phyloP scores from a whole-genome alignment of 164 flowering plant species.

The Litsea cubeba region DNA sequence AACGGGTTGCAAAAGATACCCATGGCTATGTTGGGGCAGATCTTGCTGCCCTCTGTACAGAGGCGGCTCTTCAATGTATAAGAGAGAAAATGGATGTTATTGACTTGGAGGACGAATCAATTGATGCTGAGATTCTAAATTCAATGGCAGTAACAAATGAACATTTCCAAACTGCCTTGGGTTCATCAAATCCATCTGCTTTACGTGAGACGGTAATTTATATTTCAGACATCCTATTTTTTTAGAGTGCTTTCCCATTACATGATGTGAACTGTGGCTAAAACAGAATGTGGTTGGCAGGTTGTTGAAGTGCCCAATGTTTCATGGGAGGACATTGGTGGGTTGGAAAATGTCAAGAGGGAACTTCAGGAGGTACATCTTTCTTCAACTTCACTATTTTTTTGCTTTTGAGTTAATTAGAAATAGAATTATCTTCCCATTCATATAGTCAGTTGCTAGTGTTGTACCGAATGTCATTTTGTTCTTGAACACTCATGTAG shows the following conservation, averaged over 20 bases:
- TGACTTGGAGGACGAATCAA: conserved; percentile 57
- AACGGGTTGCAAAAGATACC: conserved; percentile 50
- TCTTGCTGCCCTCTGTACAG: conserved; percentile 70
- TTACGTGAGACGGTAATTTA: conserved; percentile 52
- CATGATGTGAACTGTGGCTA: neutral
- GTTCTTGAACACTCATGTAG: neutral
- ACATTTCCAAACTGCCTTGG: conserved; percentile 56
- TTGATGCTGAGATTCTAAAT: conserved; percentile 62
- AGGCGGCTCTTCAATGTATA: conserved; percentile 70
- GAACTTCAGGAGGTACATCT: conserved; percentile 43
- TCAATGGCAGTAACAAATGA: conserved; percentile 73
- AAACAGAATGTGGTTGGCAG: conserved; percentile 20
- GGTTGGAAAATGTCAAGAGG: conserved; percentile 62
- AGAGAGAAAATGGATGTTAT: conserved; percentile 72
- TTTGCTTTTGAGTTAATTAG: neutral
- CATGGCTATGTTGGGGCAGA: conserved; percentile 81
- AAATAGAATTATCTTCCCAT: neutral
- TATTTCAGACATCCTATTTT: neutral
- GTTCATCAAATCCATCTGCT: conserved; percentile 60
- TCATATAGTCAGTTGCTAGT: neutral
- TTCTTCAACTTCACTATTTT: neutral
- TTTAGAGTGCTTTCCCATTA: neutral
- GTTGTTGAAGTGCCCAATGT: conserved; percentile 78
- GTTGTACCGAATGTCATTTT: neutral
- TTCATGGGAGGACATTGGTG: conserved; percentile 69